Base-by-base conservation (phyloP, 2,329 filamentous ascomycete genomes). In the Karstenula rhodostoma region DNA sequence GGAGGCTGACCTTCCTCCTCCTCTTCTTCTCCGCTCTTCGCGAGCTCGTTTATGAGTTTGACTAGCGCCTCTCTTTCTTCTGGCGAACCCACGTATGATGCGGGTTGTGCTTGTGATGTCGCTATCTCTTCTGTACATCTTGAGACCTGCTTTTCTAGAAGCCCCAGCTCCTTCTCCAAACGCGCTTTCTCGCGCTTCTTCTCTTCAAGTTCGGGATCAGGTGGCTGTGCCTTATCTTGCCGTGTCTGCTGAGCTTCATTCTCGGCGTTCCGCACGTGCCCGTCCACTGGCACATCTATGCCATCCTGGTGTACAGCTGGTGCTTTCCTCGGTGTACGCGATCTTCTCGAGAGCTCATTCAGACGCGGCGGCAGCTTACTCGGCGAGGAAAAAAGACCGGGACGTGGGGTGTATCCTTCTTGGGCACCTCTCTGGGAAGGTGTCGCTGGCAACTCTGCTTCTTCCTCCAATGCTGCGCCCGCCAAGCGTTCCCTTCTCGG, bases 61-160 rank as follows among this genome's bases (percentile, higher is more conserved):
- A 70, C 65, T 3, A 78, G 52, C 32, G 71, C 63, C 33, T 67
- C 61, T 44, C 70, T 63, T 57, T 75, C 70, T 22, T 61, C 23
- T 37, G 63, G 58, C n/a, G 43, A 44, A n/a, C 73, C 42, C 5
- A 58, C 42, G 23, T 69, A 59, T 0, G 62, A 52, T 4, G 60
- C 52, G 7, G 56, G 47, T 43, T 66, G 64, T n/a, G 69, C 61
- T 59, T 73, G 67, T 43, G 73, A 62, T 52, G 70, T 67, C 23
- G 54, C 47, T 40, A 78, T 69, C 57, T 73, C 73, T 13, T 69
- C 64, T 3, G 65, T 62, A 35, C 71, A 76, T 54, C 61, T 67
- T 25, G 66, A 67, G 10, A 78, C 67, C 17, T 78, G 73, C 17
- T 69, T 62, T 57, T 78, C 70, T 23, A 79, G 56, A 3, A 71